phyloP scores from a whole-genome alignment of 257 asterid genomes.

The Phtheirospermum japonicum region DNA sequence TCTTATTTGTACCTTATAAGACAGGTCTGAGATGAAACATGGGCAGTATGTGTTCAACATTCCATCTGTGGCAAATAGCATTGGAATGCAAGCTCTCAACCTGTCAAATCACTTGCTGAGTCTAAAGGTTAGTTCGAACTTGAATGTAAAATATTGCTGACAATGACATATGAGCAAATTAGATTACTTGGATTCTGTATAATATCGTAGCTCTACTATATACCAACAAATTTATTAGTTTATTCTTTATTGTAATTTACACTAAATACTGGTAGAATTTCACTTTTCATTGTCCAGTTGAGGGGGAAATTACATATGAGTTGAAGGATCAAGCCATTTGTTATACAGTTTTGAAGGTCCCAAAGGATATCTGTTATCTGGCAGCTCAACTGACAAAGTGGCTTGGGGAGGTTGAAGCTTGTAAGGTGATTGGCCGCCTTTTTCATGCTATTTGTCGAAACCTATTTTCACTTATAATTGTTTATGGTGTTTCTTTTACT shows the following conservation, averaged over 20 bases:
- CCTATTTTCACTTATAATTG: neutral
- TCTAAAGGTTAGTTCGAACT: conserved; percentile 57
- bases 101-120: conserved; percentile 66
- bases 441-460: conserved; percentile 17
- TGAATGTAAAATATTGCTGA: conserved; percentile 1
- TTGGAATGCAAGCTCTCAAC: conserved; percentile 50
- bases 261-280: conserved; percentile 12
- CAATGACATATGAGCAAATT: neutral
- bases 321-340: conserved; percentile 92
- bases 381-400: conserved; percentile 67
- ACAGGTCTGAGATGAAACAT: conserved; percentile 85
- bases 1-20: conserved; percentile 22
- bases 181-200: neutral
- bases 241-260: neutral
- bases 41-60: conserved; percentile 87
- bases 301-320: conserved; percentile 86
- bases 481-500: conserved; percentile 10
- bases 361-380: conserved; percentile 74
- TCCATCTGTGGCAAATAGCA: conserved; percentile 71
- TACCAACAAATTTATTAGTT: neutral
- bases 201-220: neutral
- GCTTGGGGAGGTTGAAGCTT: conserved; percentile 82
- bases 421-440: conserved; percentile 63
- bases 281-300: conserved; percentile 42
- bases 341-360: conserved; percentile 51